Evolutionary conservation across 1,284 basidiomycete genomes (phyloP).

Genomic region (Trichosporon sp.): DNA sequence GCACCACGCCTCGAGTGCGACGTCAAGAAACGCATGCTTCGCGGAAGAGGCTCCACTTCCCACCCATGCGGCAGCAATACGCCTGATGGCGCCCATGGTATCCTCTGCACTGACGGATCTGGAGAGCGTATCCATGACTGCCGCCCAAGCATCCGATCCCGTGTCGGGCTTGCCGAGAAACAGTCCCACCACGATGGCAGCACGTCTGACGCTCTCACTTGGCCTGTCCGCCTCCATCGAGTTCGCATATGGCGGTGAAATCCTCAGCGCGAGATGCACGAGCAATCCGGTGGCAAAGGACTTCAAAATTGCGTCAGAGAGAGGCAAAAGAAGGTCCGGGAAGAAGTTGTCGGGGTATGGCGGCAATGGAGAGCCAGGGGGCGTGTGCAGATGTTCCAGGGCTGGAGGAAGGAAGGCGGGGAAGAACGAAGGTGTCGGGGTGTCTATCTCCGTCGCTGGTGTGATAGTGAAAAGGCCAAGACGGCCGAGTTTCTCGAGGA

Average conservation of each 20-base stretch:
- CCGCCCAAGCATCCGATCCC: slow-evolving; percentile 43
- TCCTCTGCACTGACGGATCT: not conserved
- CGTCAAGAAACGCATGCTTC: slow-evolving; percentile 43
- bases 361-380: slow-evolving; percentile 62
- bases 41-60: slow-evolving; percentile 29
- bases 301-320: slow-evolving; percentile 57
- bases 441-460: slow-evolving; percentile 4
- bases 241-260: slow-evolving; percentile 19
- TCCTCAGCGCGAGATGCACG: slow-evolving; percentile 33
- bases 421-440: slow-evolving; percentile 40
- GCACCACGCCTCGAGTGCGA: slow-evolving; percentile 50
- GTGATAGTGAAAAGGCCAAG: slow-evolving; percentile 41
- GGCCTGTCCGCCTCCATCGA: slow-evolving; percentile 29
- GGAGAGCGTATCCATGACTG: slow-evolving; percentile 30
- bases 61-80: slow-evolving; percentile 48
- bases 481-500: slow-evolving; percentile 40
- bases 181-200: slow-evolving; percentile 30
- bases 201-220: slow-evolving; percentile 36
- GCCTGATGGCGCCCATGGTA: slow-evolving; percentile 29
- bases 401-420: slow-evolving; percentile 42
- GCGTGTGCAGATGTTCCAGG: slow-evolving; percentile 59
- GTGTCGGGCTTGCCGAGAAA: slow-evolving; percentile 41
- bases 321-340: slow-evolving; percentile 68
- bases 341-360: slow-evolving; percentile 59
- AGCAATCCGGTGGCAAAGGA: slow-evolving; percentile 38